phyloP scores from a whole-genome alignment of 768 basidiomycete genomes.

The Rhizopogon rudus region DNA sequence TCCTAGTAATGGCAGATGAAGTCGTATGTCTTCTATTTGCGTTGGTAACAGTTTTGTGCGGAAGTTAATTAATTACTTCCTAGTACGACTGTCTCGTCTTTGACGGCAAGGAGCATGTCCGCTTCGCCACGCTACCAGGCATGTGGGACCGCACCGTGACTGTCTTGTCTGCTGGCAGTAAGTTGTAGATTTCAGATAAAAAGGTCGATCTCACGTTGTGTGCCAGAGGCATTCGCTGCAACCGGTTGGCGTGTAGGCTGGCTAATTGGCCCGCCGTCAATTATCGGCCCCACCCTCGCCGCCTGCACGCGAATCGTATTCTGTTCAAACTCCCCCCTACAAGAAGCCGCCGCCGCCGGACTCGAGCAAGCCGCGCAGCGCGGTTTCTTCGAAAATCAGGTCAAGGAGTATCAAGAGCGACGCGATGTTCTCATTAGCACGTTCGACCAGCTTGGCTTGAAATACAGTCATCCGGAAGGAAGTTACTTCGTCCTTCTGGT shows the following conservation, averaged over 20 bases:
- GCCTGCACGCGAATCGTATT: constrained; percentile 94
- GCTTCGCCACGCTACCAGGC: constrained; percentile 90
- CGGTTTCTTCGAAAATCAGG: constrained; percentile 74
- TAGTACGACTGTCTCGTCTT: constrained; percentile 94
- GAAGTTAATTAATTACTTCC: background rate
- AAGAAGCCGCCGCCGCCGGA: constrained; percentile 90
- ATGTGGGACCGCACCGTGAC: constrained; percentile 99
- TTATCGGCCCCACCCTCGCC: constrained; percentile 83
- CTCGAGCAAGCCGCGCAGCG: constrained; percentile 73
- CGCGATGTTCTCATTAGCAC: constrained; percentile 66
- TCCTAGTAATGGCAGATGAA: constrained; percentile 93
- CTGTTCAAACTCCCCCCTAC: constrained; percentile 90
- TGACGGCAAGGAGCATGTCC: constrained; percentile 82
- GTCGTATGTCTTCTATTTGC: constrained; percentile 53
- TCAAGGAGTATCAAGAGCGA: constrained; percentile 74
- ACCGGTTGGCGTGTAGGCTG: constrained; percentile 98
- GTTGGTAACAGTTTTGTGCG: background rate
- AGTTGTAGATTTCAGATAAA: constrained; percentile 21
- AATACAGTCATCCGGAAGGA: constrained; percentile 86
- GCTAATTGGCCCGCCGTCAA: constrained; percentile 82
- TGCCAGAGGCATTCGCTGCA: constrained; percentile 86
- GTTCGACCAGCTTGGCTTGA: constrained; percentile 81
- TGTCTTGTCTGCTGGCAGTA: constrained; percentile 92
- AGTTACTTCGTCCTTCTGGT: constrained; percentile 88
- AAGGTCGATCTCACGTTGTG: background rate